Evolutionary conservation across 352 stramenopile species (phyloP), one percentile per base, ranked within the genome.

Genomic region (Globisporangium nodosum): DNA sequence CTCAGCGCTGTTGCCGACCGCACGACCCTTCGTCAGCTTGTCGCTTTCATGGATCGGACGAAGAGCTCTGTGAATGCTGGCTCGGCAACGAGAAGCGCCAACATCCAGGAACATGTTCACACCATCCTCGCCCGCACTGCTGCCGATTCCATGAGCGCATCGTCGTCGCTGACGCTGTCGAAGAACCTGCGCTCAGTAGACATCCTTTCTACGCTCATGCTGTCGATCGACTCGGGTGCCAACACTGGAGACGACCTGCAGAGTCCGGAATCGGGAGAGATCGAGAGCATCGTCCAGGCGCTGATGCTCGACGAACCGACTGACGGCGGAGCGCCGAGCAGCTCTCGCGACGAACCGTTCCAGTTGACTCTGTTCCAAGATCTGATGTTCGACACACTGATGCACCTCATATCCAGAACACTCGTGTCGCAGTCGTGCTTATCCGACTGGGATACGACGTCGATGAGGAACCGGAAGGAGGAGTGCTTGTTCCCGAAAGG

Each of bases 351-450:
- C 30, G 46, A 50, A 9, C 58, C 56, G n/a, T 33, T 33, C 1
- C 54, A 63, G 24, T 40, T 48, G 12, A 67, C 51, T 16, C 71
- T 85, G 20, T 61, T 89, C 47, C 72, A 92, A 27, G 78, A 87
- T 45, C 49, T 95, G 33, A 76, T 86, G 24, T 76, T 86, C 31
- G 85, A 95, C 27, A 85, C 85, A 16, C 73, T 93, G 37, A 65
- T 95, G 53, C 85, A 95, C 63, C 79, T 90, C 52, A 55, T 91
- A 30, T 93, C 85, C 9, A 66, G 78, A 11, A 86, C 70, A 8
- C 76, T 83, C 56, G 74, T 84, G 20, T 59, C 71, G 48, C 67
- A 69, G 40, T 61, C 64, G 5, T 54, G 60, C 12, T 45, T 75
- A 3, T 40, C 74, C 0, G 71, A 64, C 31, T 90, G 78, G 78